Base-by-base conservation (phyloP, 768 basidiomycete genomes). In the Clitopilus passeckerianus region DNA sequence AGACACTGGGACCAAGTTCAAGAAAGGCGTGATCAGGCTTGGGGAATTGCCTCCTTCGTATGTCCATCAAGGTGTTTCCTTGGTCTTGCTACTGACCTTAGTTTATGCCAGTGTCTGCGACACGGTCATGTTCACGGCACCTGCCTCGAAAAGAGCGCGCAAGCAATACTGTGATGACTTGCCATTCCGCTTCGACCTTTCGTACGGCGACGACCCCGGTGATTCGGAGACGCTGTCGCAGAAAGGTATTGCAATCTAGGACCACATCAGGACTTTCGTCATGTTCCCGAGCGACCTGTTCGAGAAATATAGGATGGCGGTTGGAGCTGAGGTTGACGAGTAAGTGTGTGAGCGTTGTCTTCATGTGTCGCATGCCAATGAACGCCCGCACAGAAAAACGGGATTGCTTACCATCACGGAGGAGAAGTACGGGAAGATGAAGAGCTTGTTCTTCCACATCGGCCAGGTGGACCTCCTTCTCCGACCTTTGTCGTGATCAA, bases 281-380 rank as follows among this genome's bases (percentile, higher is more conserved):
- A 72, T 86, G 55, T 67, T 86, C 58, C 83, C 85, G 10, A 81
- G 82, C 1, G 83, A 85, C 60, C 82, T 83, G 5, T 87, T 85
- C 75, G 67, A 80, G 54, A 72, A 71, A 10, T 89, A 87, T 66
- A 75, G 82, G 68, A 16, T 72, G 18, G 81, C 80, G 15, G 85
- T 82, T 0, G 83, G 82, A 16, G 86, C 78, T 4, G 77, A 67
- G 16, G 24, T 78, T 58, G 86, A 88, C 70, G 61, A 70, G 79
- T 82, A 54, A 62, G 76, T 66, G 12, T 34, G 10, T 20, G n/a
- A n/a, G n/a, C n/a, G n/a, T n/a, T n/a, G n/a, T n/a, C n/a, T n/a
- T n/a, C n/a, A n/a, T n/a, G n/a, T n/a, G n/a, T n/a, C n/a, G n/a
- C n/a, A n/a, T n/a, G n/a, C n/a, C n/a, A n/a, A n/a, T n/a, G n/a